Percentiles rank a stretch among this genome's conserved stretches.
Conservation (phyloP, 2,329 filamentous ascomycete genomes). For the Metarhizium humberi region DNA sequence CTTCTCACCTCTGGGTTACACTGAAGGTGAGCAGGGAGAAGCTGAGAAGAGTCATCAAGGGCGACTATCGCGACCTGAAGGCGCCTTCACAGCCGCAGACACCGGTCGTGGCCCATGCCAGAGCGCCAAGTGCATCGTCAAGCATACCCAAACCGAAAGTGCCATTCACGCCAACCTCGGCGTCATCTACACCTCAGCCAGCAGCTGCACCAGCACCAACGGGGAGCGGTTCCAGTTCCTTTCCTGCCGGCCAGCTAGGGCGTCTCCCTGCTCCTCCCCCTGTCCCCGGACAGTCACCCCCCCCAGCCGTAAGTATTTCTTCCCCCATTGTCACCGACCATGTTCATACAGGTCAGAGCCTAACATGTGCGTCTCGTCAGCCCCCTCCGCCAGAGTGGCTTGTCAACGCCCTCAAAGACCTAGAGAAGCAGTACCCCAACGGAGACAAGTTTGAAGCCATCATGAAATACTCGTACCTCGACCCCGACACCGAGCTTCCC, state of each 20-base stretch:
- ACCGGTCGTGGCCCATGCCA: conserved; percentile 19
- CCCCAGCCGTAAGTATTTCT: conserved; percentile 48
- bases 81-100: conserved; percentile 26
- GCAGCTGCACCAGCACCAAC: conserved; percentile 19
- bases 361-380: conserved; percentile 31
- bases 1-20: conserved; percentile 61
- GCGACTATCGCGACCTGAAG: conserved; percentile 33
- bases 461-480: conserved; percentile 84
- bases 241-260: conserved; percentile 49
- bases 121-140: conserved; percentile 21
- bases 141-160: conserved; percentile 22
- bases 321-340: background rate
- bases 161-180: conserved; percentile 25
- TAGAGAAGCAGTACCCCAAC: conserved; percentile 63
- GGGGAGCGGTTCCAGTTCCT: conserved; percentile 22
- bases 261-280: conserved; percentile 59
- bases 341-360: background rate
- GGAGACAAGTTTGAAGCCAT: conserved; percentile 73
- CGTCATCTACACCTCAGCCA: conserved; percentile 23
- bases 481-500: conserved; percentile 58
- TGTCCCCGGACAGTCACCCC: conserved; percentile 43
- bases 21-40: conserved; percentile 66
- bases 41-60: conserved; percentile 55
- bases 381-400: conserved; percentile 86
- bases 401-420: conserved; percentile 56